Conservation (phyloP, 331 rosid genomes). For the Malus hybrid region DNA sequence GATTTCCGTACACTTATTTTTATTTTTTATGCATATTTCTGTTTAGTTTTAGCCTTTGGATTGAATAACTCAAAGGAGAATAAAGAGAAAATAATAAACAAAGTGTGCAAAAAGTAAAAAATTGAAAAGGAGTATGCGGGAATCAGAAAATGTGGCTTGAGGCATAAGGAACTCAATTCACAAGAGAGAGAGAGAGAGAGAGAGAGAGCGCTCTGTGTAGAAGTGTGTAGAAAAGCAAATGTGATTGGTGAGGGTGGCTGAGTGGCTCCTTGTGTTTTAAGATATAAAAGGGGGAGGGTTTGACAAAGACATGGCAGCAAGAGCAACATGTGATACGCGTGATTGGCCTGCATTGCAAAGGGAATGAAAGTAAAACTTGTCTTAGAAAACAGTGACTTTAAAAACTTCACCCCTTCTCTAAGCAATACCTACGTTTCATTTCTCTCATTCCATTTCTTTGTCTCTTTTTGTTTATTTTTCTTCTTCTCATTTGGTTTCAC, state of each 20-base stretch:
- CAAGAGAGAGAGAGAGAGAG: too few species aligned
- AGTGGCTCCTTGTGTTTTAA: constrained; percentile 48
- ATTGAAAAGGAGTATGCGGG: too few species aligned
- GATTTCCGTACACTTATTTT: too few species aligned
- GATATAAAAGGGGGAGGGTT: constrained; percentile 9
- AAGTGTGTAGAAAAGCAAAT: constrained; percentile 43
- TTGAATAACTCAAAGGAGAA: too few species aligned
- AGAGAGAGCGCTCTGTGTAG: background rate
- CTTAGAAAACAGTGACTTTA: constrained; percentile 29
- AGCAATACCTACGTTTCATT: constrained; percentile 42
- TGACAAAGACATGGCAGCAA: constrained; percentile 72
- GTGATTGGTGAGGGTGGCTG: constrained; percentile 43
- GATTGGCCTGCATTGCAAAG: constrained; percentile 25
- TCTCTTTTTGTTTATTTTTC: constrained; percentile 16
- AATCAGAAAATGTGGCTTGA: too few species aligned
- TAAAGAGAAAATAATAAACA: too few species aligned
- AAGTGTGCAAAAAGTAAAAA: too few species aligned
- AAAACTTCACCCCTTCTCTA: constrained; percentile 70
- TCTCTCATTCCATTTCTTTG: background rate
- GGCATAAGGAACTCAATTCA: too few species aligned
- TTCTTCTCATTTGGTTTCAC: constrained; percentile 15
- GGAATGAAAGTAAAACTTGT: constrained; percentile 27
- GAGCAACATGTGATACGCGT: constrained; percentile 31
- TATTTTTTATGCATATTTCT: too few species aligned
- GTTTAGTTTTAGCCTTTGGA: too few species aligned